A percentile compares a stretch with the other conserved stretches of the same genome.
phyloP scores from a whole-genome alignment of 2,329 filamentous ascomycete genomes.

The Xylariales sp. region DNA sequence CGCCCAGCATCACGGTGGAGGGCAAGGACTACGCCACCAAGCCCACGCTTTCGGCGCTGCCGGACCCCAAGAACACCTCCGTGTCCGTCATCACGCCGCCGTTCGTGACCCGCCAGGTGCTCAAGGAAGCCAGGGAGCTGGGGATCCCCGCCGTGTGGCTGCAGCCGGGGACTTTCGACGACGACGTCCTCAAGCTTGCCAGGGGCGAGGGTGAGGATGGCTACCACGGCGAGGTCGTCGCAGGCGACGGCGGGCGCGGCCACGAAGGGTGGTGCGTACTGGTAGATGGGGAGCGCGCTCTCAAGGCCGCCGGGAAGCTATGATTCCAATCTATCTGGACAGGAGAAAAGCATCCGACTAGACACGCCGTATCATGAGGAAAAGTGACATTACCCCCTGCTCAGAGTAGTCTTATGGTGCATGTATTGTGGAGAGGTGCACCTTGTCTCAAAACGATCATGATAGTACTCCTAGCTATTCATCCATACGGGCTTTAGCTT shows the following conservation, averaged over 20 bases:
- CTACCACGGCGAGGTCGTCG: slow-evolving; percentile 66
- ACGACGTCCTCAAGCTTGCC: slow-evolving; percentile 62
- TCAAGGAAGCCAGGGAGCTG: slow-evolving; percentile 71
- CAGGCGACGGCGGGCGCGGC: slow-evolving; percentile 58
- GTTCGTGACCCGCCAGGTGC: slow-evolving; percentile 64
- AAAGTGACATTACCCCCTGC: too few species aligned
- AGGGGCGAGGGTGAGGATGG: slow-evolving; percentile 36
- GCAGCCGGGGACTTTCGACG: slow-evolving; percentile 85
- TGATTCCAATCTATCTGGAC: too few species aligned
- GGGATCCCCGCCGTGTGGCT: slow-evolving; percentile 78
- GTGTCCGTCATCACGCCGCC: slow-evolving; percentile 89
- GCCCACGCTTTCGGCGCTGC: slow-evolving; percentile 60
- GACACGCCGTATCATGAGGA: too few species aligned
- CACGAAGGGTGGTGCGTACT: slow-evolving; percentile 82
- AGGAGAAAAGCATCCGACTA: too few species aligned
- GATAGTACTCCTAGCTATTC: too few species aligned
- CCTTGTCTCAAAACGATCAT: too few species aligned
- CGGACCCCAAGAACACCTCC: slow-evolving; percentile 64
- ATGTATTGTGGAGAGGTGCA: too few species aligned
- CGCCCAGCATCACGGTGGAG: slow-evolving; percentile 58
- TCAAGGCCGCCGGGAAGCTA: slow-evolving; percentile 53
- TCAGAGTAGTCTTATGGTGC: too few species aligned
- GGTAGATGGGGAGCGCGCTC: slow-evolving; percentile 70
- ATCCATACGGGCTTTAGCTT: too few species aligned
- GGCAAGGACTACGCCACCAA: slow-evolving; percentile 58